A percentile compares a stretch with the other conserved stretches of the same genome.
phyloP scores from a whole-genome alignment of 192 early-diverging fungal species.

The Entomortierella beljakovae region DNA sequence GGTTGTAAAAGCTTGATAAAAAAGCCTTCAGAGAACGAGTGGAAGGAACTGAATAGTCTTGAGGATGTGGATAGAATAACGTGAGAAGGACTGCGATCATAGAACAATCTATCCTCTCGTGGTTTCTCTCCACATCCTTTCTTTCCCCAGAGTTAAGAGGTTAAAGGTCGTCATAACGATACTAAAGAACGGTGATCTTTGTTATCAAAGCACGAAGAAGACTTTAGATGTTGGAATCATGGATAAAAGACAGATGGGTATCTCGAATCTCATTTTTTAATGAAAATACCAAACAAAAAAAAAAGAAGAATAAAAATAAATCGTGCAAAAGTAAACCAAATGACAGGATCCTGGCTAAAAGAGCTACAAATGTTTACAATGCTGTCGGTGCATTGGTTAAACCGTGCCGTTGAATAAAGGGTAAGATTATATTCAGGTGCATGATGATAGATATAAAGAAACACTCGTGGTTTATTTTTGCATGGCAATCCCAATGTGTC shows the following conservation, averaged over 20 bases:
- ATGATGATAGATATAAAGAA: background rate
- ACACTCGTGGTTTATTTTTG: no score
- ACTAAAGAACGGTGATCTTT: conserved; percentile 19
- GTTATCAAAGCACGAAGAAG: conserved; percentile 1
- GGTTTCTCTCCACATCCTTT: conserved; percentile 18
- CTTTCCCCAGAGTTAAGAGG: conserved; percentile 42
- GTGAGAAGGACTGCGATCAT: conserved; percentile 5
- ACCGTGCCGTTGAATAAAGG: background rate
- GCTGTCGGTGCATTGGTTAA: background rate
- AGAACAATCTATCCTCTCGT: conserved; percentile 20
- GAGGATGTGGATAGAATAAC: background rate
- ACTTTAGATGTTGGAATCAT: conserved; percentile 16
- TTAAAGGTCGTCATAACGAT: conserved; percentile 48
- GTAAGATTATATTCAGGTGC: background rate
- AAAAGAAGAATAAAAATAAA: background rate
- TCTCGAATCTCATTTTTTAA: conserved; percentile 29
- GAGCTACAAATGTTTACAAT: background rate
- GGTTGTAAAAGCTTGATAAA: background rate
- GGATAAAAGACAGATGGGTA: conserved; percentile 31
- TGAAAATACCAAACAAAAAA: no score
- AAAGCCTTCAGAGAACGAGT: background rate
- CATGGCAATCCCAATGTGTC: background rate
- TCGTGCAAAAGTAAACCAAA: background rate
- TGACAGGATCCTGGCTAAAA: background rate
- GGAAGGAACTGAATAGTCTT: background rate